Conservation (phyloP, 202 grass and related monocot genomes). For the Eragrostis tef region DNA sequence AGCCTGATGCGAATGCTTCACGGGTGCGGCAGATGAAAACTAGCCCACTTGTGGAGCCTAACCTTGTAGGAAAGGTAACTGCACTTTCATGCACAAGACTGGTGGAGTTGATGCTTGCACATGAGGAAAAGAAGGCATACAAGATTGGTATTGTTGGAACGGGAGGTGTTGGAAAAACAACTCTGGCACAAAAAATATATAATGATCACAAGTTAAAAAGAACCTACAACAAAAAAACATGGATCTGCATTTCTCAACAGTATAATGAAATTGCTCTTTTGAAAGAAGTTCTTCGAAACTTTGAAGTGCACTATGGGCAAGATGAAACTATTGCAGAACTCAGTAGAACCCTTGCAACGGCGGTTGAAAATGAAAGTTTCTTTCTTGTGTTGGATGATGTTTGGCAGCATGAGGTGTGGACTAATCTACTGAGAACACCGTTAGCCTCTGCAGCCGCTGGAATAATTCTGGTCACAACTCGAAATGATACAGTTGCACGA, state of each 20-base stretch:
- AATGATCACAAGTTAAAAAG: constrained; percentile 16
- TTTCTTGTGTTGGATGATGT: constrained; percentile 52
- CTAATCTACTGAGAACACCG: background rate
- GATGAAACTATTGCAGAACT: background rate
- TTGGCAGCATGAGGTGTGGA: constrained; percentile 23
- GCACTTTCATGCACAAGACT: background rate
- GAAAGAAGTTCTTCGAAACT: constrained; percentile 22
- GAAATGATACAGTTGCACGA: constrained; percentile 25
- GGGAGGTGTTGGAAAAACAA: constrained; percentile 59
- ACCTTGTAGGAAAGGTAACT: constrained; percentile 48
- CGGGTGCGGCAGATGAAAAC: background rate
- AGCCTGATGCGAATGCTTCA: background rate
- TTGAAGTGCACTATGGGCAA: background rate
- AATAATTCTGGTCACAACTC: constrained; percentile 47
- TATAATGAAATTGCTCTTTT: background rate
- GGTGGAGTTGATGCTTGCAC: background rate
- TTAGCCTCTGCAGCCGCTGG: background rate
- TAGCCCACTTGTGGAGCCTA: constrained; percentile 17
- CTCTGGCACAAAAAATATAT: constrained; percentile 49
- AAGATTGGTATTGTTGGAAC: constrained; percentile 49
- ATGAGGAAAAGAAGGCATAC: background rate
- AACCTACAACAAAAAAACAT: constrained; percentile 17
- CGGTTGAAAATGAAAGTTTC: background rate
- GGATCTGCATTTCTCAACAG: constrained; percentile 43
- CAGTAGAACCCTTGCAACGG: background rate